Percentiles rank a stretch among this genome's conserved stretches.
Evolutionary conservation across 1,284 basidiomycete genomes (phyloP).

Genomic region (Kwoniella shivajii): DNA sequence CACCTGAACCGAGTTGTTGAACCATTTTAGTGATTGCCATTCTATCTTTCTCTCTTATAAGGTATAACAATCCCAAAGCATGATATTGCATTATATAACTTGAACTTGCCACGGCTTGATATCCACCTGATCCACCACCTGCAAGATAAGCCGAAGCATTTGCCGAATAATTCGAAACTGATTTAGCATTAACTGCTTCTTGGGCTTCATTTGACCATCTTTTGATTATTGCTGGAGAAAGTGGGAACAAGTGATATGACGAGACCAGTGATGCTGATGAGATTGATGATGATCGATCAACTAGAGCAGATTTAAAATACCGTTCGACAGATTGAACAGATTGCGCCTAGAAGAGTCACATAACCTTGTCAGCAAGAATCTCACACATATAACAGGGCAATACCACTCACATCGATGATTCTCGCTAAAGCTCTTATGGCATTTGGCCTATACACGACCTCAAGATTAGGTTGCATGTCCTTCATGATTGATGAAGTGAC

Average conservation of each 20-base stretch:
- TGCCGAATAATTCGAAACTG: conserved; percentile 61
- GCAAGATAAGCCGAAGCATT: conserved; percentile 62
- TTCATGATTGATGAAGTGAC: conserved; percentile 99
- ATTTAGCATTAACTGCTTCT: conserved; percentile 91
- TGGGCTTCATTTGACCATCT: conserved; percentile 99
- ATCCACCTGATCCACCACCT: conserved; percentile 53
- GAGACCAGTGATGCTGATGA: conserved; percentile 96
- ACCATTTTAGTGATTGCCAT: conserved; percentile 99
- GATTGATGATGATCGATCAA: conserved; percentile 94
- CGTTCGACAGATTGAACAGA: conserved; percentile 92
- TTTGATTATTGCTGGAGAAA: conserved; percentile 91
- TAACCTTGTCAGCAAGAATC: too few relatives aligned
- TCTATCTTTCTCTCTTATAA: conserved; percentile 94
- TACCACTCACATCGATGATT: conserved; percentile 85
- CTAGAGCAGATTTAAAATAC: conserved; percentile 99
- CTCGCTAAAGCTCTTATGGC: conserved; percentile 94
- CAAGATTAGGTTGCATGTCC: conserved; percentile 99
- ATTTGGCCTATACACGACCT: conserved; percentile 98
- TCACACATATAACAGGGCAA: too few relatives aligned
- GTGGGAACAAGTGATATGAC: conserved; percentile 92
- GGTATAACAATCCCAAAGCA: conserved; percentile 88
- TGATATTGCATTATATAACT: conserved; percentile 98
- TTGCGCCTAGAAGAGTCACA: conserved; percentile 45
- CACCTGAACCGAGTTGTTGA: conserved; percentile 82
- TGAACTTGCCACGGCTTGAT: conserved; percentile 79